phyloP scores from a whole-genome alignment of 371 early-diverging fungal genomes.

The Chytridium lagenaria region DNA sequence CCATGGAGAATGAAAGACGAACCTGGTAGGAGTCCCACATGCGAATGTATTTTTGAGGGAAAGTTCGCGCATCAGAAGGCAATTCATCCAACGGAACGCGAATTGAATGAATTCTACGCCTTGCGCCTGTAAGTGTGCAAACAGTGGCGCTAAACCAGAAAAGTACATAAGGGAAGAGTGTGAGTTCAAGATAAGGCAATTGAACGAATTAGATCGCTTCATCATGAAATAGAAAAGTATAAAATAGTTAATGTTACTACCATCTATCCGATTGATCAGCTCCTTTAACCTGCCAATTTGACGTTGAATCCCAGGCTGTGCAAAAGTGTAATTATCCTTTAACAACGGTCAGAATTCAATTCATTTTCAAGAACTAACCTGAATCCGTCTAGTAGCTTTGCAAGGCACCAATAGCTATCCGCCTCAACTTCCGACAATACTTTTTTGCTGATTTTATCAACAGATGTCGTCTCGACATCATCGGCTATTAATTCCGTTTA shows the following conservation, averaged over 20 bases:
- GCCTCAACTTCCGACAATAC: constrained; percentile 83
- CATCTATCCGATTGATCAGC: constrained; percentile 89
- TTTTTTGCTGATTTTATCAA: constrained; percentile 62
- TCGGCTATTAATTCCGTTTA: constrained; percentile 49
- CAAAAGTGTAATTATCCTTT: constrained; percentile 93
- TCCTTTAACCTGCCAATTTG: constrained; percentile 88
- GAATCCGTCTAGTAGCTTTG: constrained; percentile 96
- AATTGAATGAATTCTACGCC: constrained; percentile 97
- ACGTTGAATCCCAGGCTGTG: constrained; percentile 95
- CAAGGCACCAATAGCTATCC: constrained; percentile 95
- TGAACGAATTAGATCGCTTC: too few species aligned
- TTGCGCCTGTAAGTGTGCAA: constrained; percentile 81
- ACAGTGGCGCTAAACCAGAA: constrained; percentile 79
- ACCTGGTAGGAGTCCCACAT: constrained; percentile 98
- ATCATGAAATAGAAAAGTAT: constrained; percentile 8
- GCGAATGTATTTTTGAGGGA: constrained; percentile 83
- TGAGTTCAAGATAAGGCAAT: too few species aligned
- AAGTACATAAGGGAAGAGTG: too few species aligned
- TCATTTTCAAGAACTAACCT: too few species aligned
- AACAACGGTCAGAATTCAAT: constrained; percentile 14
- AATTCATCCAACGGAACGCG: constrained; percentile 99
- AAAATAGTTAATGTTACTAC: constrained; percentile 41
- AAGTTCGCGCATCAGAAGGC: constrained; percentile 96
- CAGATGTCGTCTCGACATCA: constrained; percentile 73
- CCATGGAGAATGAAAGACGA: neutral